phyloP scores from a whole-genome alignment of 305 asterid species.

The Lippia alba region DNA sequence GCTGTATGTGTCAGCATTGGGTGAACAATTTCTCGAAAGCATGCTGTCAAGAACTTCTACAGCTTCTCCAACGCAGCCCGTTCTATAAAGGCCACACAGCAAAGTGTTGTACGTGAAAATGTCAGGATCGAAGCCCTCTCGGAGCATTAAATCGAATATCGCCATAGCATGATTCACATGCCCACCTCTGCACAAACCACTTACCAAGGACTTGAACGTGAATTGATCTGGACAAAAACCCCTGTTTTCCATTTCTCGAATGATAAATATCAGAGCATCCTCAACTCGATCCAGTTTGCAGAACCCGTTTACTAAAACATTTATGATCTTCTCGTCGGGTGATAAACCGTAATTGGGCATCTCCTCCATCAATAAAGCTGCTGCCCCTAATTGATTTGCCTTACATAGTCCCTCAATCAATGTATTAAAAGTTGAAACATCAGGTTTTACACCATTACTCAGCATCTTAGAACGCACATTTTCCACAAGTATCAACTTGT shows the following conservation, averaged over 20 bases:
- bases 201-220: conserved; percentile 80
- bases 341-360: conserved; percentile 66
- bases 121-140: conserved; percentile 82
- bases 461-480: conserved; percentile 75
- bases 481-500: conserved; percentile 76
- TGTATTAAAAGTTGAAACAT: conserved; percentile 83
- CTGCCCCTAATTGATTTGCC: conserved; percentile 90
- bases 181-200: conserved; percentile 80
- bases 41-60: conserved; percentile 74
- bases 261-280: conserved; percentile 64
- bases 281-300: conserved; percentile 77
- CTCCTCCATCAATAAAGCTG: conserved; percentile 92
- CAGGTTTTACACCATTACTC: conserved; percentile 55
- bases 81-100: conserved; percentile 81
- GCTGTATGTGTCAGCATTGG: conserved; percentile 76
- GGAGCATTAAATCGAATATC: conserved; percentile 82
- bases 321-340: conserved; percentile 90
- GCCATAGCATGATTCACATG: conserved; percentile 79
- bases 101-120: conserved; percentile 70
- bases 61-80: conserved; percentile 71
- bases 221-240: conserved; percentile 77
- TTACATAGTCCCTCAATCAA: conserved; percentile 86
- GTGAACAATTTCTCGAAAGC: conserved; percentile 72
- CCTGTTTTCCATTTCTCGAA: conserved; percentile 62
- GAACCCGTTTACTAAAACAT: conserved; percentile 83